Percentiles rank a stretch among this genome's conserved stretches.
Conservation (phyloP, 805 yeast species). For the Saccharomycopsis capsularis region DNA sequence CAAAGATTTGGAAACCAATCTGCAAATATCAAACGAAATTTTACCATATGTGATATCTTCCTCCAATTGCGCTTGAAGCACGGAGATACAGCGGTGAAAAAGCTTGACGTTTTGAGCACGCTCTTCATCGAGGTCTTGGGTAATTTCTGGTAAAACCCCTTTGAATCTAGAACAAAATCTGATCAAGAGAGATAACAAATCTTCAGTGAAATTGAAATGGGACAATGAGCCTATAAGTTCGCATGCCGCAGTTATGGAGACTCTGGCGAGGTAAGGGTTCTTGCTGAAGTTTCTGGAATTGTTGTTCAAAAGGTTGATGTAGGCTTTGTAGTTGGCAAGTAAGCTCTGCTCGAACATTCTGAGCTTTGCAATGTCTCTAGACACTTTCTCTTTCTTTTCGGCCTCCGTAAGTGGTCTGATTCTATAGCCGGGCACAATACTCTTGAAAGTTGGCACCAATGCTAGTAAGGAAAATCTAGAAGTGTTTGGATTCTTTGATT, state of each 20-base stretch:
- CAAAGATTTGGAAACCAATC: slow-evolving; percentile 61
- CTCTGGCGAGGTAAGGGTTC: slow-evolving; percentile 38
- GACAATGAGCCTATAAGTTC: slow-evolving; percentile 63
- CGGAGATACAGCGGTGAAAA: slow-evolving; percentile 53
- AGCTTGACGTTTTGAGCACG: slow-evolving; percentile 22
- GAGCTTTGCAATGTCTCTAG: slow-evolving; percentile 71
- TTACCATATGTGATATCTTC: slow-evolving; percentile 77
- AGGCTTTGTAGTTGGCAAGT: slow-evolving; percentile 60
- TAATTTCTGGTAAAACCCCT: slow-evolving; percentile 16
- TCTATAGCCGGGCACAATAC: slow-evolving; percentile 80
- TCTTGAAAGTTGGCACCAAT: slow-evolving; percentile 75
- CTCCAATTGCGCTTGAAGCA: slow-evolving; percentile 60
- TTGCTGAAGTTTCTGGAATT: slow-evolving; percentile 34
- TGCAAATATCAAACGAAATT: slow-evolving; percentile 65
- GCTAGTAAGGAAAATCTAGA: slow-evolving; percentile 70
- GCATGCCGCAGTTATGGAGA: slow-evolving; percentile 73
- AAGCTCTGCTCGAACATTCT: slow-evolving; percentile 78
- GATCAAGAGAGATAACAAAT: slow-evolving; percentile 58
- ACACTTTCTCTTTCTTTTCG: slow-evolving; percentile 75
- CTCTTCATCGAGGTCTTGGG: slow-evolving; percentile 8
- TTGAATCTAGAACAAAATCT: slow-evolving; percentile 57
- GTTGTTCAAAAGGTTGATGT: slow-evolving; percentile 48
- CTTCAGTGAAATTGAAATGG: slow-evolving; percentile 77
- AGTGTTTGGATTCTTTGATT: slow-evolving; percentile 57
- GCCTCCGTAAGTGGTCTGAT: slow-evolving; percentile 76